Conservation (phyloP, 331 rosid genomes). For the Cydonia oblonga region DNA sequence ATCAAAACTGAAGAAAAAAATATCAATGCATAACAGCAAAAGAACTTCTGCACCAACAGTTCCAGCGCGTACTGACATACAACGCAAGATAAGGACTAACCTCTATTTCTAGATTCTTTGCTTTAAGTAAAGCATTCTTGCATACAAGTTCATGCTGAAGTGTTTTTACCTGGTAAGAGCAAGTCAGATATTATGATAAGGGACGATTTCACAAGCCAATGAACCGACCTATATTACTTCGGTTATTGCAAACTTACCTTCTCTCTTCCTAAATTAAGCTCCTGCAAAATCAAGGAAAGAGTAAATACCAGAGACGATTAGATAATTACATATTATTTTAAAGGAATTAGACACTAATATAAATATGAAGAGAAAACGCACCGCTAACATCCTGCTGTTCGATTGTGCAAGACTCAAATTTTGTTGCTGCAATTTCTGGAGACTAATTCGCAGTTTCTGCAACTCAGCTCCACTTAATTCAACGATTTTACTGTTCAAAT, state of each 20-base stretch:
- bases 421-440: slow-evolving; percentile 70
- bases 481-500: slow-evolving; percentile 43
- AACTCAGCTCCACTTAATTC: slow-evolving; percentile 63
- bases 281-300: slow-evolving; percentile 34
- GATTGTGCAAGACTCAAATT: slow-evolving; percentile 83
- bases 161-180: slow-evolving; percentile 42
- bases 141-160: slow-evolving; percentile 67
- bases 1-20: background rate
- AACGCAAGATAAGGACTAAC: slow-evolving; percentile 15
- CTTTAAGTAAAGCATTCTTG: slow-evolving; percentile 57
- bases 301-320: background rate
- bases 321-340: background rate
- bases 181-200: slow-evolving; percentile 2
- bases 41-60: background rate
- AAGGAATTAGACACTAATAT: background rate
- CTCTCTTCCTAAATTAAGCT: slow-evolving; percentile 69
- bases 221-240: background rate
- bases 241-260: slow-evolving; percentile 30
- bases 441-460: slow-evolving; percentile 40
- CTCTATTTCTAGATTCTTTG: slow-evolving; percentile 25
- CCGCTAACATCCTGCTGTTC: slow-evolving; percentile 64
- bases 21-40: background rate
- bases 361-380: slow-evolving; percentile 10
- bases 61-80: background rate
- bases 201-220: background rate